Percentiles rank a stretch among this genome's conserved stretches.
Evolutionary conservation across 768 basidiomycete genomes (phyloP).

Genomic region (Lactifluus rugatus): DNA sequence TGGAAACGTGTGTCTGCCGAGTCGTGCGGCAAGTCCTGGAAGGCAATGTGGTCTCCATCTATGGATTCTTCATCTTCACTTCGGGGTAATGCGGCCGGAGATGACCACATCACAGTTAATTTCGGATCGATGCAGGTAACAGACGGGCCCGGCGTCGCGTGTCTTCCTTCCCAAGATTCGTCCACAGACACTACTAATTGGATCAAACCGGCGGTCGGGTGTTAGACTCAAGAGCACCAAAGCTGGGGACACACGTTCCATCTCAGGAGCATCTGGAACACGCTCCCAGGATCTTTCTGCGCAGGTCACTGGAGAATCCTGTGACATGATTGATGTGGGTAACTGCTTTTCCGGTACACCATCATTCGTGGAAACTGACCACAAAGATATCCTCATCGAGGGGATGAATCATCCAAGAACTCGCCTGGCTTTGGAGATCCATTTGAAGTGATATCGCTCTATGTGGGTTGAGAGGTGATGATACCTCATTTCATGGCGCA

Average conservation of each 20-base stretch:
- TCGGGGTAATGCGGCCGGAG: not conserved
- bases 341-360: not conserved
- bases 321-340: not conserved
- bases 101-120: slow-evolving; percentile 1
- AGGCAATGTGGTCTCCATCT: not conserved
- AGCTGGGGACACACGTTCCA: slow-evolving; percentile 1
- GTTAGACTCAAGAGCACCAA: not conserved
- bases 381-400: slow-evolving; percentile 3
- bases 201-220: not conserved
- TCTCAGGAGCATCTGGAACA: not conserved
- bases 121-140: slow-evolving; percentile 10
- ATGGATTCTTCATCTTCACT: not conserved
- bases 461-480: not conserved
- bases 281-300: not conserved
- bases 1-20: not conserved
- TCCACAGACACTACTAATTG: not conserved
- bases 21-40: not conserved
- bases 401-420: not conserved
- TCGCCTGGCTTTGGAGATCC: slow-evolving; percentile 7
- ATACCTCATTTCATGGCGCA: slow-evolving; percentile 2
- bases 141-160: slow-evolving; percentile 3
- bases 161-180: not conserved
- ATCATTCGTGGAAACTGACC: not conserved
- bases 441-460: not conserved
- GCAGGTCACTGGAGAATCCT: not conserved